These are phyloP conservation scores for Verticillium dahliae DNA, from an alignment of 2,329 filamentous ascomycete genomes.

Conservation along the genomic window DNA sequence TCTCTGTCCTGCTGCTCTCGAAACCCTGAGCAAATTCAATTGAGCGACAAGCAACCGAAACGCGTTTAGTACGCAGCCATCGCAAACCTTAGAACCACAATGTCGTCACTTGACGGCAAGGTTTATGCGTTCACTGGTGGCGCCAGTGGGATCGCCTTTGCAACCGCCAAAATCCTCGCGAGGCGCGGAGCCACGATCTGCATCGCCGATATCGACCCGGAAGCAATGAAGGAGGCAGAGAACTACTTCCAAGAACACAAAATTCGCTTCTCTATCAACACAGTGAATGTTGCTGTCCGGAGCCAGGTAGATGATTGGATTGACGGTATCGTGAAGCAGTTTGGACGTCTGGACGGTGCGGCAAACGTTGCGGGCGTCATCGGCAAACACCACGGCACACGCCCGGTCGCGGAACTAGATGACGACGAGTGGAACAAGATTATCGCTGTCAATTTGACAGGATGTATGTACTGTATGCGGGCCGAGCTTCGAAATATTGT, in stretches of 20 bases:
- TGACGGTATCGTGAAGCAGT: constrained; percentile 33
- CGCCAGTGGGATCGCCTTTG: constrained; percentile 32
- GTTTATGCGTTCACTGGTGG: constrained; percentile 25
- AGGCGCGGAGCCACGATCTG: constrained; percentile 27
- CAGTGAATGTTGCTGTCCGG: constrained; percentile 41
- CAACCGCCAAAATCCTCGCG: constrained; percentile 29
- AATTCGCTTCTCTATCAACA: constrained; percentile 14
- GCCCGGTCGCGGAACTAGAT: constrained; percentile 31
- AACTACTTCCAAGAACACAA: constrained; percentile 18
- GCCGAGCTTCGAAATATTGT: constrained; percentile 37
- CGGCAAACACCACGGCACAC: constrained; percentile 31
- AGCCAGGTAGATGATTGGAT: constrained; percentile 46
- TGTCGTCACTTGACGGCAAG: constrained; percentile 17
- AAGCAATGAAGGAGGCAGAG: constrained; percentile 22
- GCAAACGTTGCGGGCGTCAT: constrained; percentile 50
- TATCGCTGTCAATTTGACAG: constrained; percentile 41
- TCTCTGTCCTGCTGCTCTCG: not conserved
- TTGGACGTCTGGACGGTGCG: constrained; percentile 46
- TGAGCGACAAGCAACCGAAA: not conserved
- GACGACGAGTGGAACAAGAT: constrained; percentile 42
- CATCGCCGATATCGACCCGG: constrained; percentile 27
- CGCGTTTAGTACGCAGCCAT: not conserved
- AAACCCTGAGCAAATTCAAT: not conserved
- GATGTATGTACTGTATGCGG: constrained; percentile 44
- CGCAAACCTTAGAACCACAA: not conserved